These are phyloP conservation scores for Pichia inconspicua DNA, from an alignment of 1,139 yeast genomes.

Conservation along the genomic window DNA sequence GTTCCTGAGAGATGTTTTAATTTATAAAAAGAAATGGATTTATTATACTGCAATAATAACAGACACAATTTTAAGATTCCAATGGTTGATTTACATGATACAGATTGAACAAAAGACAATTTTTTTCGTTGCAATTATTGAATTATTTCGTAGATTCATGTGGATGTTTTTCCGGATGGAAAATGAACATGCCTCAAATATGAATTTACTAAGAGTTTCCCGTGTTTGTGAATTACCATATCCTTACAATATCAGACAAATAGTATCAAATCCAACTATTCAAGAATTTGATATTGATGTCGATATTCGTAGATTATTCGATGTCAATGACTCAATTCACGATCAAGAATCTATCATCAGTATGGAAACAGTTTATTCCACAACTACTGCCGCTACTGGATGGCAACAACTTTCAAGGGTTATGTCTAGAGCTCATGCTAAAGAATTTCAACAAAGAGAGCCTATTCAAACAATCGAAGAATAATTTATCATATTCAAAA, in stretches of 20 bases:
- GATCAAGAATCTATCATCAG: background rate
- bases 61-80: constrained; percentile 72
- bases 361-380: background rate
- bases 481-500: background rate
- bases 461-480: constrained; percentile 14
- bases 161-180: constrained; percentile 94
- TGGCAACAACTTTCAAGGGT: constrained; percentile 42
- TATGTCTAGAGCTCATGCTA: constrained; percentile 73
- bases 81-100: constrained; percentile 79
- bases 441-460: constrained; percentile 74
- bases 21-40: constrained; percentile 47
- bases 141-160: constrained; percentile 67
- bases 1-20: constrained; percentile 64
- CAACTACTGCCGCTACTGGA: constrained; percentile 5
- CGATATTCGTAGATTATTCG: background rate
- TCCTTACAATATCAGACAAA: constrained; percentile 29
- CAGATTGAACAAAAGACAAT: constrained; percentile 73
- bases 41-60: constrained; percentile 70
- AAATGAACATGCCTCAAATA: constrained; percentile 91
- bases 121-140: constrained; percentile 76
- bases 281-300: constrained; percentile 1
- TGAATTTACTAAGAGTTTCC: constrained; percentile 73
- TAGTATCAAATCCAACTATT: constrained; percentile 5
- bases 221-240: constrained; percentile 85
- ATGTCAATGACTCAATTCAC: background rate